A percentile compares a stretch with the other conserved stretches of the same genome.
phyloP scores from a whole-genome alignment of 2,329 filamentous ascomycete species.

The Beauveria medogensis region DNA sequence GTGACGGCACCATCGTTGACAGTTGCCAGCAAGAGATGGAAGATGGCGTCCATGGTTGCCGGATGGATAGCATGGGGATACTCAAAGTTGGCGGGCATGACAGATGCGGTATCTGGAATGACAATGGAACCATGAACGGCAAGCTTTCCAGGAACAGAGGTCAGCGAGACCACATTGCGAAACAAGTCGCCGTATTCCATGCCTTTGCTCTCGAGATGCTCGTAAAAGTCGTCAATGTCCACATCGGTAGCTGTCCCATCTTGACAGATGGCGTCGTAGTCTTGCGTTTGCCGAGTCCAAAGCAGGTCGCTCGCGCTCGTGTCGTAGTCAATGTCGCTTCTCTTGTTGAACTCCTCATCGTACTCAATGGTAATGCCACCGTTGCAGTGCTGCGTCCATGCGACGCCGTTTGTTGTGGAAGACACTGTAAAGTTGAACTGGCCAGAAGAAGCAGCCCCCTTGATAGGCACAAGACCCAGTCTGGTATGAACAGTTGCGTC shows the following conservation, averaged over 20 bases:
- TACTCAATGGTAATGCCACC: neutral
- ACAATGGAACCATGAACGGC: neutral
- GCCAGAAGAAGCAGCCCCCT: neutral
- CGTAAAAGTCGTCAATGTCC: conserved; percentile 12
- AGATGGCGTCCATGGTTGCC: conserved; percentile 37
- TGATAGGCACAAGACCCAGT: neutral
- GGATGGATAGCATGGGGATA: conserved; percentile 39
- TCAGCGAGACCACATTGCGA: conserved; percentile 12
- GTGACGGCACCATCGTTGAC: neutral
- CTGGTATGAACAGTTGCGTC: neutral
- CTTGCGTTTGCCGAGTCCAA: neutral
- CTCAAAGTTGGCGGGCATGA: conserved; percentile 35
- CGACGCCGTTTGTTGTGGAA: neutral
- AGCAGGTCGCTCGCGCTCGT: neutral
- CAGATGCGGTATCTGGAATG: conserved; percentile 30
- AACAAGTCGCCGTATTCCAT: conserved; percentile 15
- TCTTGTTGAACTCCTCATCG: neutral
- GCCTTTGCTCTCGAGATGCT: conserved; percentile 13
- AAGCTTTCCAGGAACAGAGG: neutral
- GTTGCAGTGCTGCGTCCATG: neutral
- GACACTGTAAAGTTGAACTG: neutral
- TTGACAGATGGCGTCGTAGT: neutral
- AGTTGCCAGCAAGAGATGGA: conserved; percentile 33
- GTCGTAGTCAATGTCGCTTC: neutral
- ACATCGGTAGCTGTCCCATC: neutral